Conservation (phyloP, 129 eudicot species). For the Silybum marianum region DNA sequence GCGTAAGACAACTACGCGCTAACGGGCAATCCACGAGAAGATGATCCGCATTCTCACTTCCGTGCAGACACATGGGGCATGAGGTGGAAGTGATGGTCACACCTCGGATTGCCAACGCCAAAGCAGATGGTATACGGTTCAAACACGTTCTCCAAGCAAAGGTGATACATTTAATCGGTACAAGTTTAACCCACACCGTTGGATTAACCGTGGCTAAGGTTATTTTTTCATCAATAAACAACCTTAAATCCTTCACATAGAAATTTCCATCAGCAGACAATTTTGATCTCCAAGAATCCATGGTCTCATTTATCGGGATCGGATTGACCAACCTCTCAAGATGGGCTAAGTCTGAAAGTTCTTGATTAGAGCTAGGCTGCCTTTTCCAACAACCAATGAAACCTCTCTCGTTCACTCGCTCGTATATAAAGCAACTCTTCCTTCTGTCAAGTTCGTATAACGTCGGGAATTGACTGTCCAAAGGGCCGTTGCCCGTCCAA, state of each 20-base stretch:
- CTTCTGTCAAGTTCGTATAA: neutral
- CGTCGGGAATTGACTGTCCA: neutral
- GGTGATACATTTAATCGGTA: neutral
- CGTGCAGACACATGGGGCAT: neutral
- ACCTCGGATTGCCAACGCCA: neutral
- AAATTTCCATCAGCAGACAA: neutral
- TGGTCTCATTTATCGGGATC: no score
- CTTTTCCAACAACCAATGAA: neutral
- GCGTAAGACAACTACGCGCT: no score
- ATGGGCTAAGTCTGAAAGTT: neutral
- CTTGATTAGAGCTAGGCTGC: neutral
- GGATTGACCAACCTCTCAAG: neutral
- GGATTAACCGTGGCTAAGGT: neutral
- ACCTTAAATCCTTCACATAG: neutral
- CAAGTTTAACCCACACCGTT: neutral
- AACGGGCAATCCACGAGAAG: neutral
- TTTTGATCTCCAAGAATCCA: neutral
- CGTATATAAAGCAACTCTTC: neutral
- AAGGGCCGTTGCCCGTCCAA: neutral
- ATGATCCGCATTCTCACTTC: neutral
- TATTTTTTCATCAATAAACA: neutral
- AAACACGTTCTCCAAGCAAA: neutral
- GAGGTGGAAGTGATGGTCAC: neutral
- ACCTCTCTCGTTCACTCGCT: neutral
- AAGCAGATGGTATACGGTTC: neutral